Conservation (phyloP, 2,329 filamentous ascomycete species). For the Colletotrichum zoysiae region DNA sequence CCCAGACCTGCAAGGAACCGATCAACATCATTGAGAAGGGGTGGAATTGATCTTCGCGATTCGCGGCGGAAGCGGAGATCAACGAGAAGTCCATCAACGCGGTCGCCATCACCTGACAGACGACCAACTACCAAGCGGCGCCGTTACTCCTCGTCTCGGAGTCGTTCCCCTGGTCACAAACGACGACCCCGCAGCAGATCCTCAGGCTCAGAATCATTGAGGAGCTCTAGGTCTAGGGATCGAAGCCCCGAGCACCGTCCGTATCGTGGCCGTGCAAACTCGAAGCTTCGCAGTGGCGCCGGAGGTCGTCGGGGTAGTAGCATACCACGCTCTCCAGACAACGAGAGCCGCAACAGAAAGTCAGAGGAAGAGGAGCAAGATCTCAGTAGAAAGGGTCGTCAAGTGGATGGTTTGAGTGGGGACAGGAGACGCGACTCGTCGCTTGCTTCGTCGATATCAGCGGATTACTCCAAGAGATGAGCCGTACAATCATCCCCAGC, state of each 20-base stretch:
- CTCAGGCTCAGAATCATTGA: conserved; percentile 55
- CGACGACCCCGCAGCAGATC: conserved; percentile 51
- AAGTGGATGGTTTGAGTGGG: neutral
- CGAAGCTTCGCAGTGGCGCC: conserved; percentile 33
- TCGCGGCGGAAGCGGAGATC: conserved; percentile 44
- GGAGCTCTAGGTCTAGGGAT: conserved; percentile 55
- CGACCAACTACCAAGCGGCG: conserved; percentile 62
- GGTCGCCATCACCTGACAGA: conserved; percentile 54
- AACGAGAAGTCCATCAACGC: conserved; percentile 46
- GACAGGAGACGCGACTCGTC: conserved; percentile 63
- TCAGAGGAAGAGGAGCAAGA: neutral
- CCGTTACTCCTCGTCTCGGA: conserved; percentile 62
- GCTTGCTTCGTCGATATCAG: conserved; percentile 63
- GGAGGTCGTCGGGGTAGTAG: conserved; percentile 9
- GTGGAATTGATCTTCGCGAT: conserved; percentile 44
- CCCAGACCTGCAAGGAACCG: conserved; percentile 53
- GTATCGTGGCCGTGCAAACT: conserved; percentile 14
- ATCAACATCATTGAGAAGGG: conserved; percentile 53
- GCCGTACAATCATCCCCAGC: neutral
- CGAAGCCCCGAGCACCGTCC: conserved; percentile 50
- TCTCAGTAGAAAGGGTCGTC: conserved; percentile 5
- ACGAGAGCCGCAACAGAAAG: neutral
- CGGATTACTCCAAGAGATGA: conserved; percentile 5
- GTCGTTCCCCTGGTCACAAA: conserved; percentile 57
- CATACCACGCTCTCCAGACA: conserved; percentile 1